Base-by-base conservation (phyloP, 352 stramenopile genomes). In the Globisporangium nodosum region DNA sequence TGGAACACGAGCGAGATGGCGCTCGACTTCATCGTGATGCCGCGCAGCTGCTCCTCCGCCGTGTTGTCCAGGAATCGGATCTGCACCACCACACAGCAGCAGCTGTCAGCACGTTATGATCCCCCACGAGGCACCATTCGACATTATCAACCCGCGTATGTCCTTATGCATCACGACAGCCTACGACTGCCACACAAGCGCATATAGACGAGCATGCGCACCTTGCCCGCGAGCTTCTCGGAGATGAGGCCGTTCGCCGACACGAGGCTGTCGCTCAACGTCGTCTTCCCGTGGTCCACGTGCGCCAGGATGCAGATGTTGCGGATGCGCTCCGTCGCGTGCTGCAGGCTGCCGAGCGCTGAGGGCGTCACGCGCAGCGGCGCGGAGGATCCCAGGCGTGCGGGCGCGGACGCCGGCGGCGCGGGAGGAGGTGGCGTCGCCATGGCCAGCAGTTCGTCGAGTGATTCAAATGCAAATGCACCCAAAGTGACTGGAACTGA, bases 1-100 rank as follows among this genome's bases (percentile, higher is more conserved):
- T 74, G 56, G 69, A 97, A 97, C 40, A 97, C 66, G 43, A 99
- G 73, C 45, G 92, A 97, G 76, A 99, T 98, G 47, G 94, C 93
- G 40, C 88, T 98, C 39, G 88, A 92, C 70, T 98, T 96, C 94
- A 99, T 99, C 3, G 96, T 99, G 66, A 99, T 99, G 49, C 96
- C 96, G 43, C 96, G 86, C 20, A 90, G 76, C 74, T 98, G 96
- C 67, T 98, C 92, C 55, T 98, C 90, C 62, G 96, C 88, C 39
- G 91, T 92, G 64, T 90, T 97, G 75, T 99, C 96, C 54, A 99
- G 74, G 67, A 97, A 99, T 2, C 96, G 92, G n/a, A 94, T 79
- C 80, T 92, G 60, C 50, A 59, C 6, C 35, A 40, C 33, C 31
- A 64, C 18, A 49, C 30, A 58, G 16, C 40, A 63, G n/a, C 54